Evolutionary conservation across 139 green algal species (phyloP), one percentile per base, ranked within the genome.

Genomic region (Zygnema circumcarinatum): DNA sequence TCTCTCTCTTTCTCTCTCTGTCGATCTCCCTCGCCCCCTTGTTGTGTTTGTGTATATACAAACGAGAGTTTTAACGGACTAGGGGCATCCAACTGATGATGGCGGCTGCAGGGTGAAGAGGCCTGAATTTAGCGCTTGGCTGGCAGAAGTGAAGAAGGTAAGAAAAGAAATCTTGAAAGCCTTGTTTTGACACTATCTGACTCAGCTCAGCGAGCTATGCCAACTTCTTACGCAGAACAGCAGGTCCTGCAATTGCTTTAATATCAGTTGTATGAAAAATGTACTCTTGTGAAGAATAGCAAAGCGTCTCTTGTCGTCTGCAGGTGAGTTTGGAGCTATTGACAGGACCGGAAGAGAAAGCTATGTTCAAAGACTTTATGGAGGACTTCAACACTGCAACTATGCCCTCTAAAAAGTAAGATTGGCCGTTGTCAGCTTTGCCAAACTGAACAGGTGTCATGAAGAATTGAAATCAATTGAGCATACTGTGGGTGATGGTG

Each of bases 311-410:
- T 62, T 7, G 7, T 62, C 16, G 22, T 87, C 25, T 38, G 76
- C 75, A 89, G 84, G 53, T 88, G 53, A 87, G 83, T 36, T n/a
- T 89, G 76, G 84, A 89, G 84, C 16, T 25, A 16, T 11, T 89
- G 84, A 75, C 79, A 40, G 38, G 35, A 1, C 74, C n/a, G 31
- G 84, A 89, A 78, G 84, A 89, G 74, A 89, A 89, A 36, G 39
- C 53, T 35, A 20, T 89, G 38, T 89, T 89, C 38, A 89, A 89
- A 78, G 84, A 89, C 74, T 89, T 79, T 54, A 90, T 90, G 86
- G 86, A 90, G 41, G 86, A 90, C 79, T 88, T 88, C 80, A 90
- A 90, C 86, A 90, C 86, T 29, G 81, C 53, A 68, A 90, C 80
- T 38, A 53, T 90, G 20, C 86, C 86, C 21, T 84, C 47, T 39